Conservation (phyloP, 2,329 filamentous ascomycete genomes). For the Zymoseptoria ardabiliae region DNA sequence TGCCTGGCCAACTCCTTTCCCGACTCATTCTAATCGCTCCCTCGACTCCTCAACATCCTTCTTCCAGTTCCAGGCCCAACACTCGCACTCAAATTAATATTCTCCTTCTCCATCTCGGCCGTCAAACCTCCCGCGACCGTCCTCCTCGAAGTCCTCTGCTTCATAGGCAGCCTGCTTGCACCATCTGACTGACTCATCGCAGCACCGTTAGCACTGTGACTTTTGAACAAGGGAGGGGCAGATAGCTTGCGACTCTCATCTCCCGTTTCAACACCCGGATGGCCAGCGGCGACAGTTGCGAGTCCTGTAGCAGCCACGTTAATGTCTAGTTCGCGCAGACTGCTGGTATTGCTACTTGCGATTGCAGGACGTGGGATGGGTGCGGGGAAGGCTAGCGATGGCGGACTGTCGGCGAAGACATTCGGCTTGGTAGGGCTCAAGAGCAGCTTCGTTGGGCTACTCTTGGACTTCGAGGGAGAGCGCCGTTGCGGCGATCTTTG, state of each 20-base stretch:
- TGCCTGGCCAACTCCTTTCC: neutral
- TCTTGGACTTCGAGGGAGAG: conserved; percentile 18
- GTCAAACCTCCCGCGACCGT: conserved; percentile 32
- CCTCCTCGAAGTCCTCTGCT: conserved; percentile 31
- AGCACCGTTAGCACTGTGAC: conserved; percentile 33
- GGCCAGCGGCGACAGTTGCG: conserved; percentile 13
- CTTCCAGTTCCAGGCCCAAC: conserved; percentile 24
- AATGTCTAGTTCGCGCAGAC: conserved; percentile 43
- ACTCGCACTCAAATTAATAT: conserved; percentile 36
- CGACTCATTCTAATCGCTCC: conserved; percentile 10
- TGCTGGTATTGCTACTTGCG: conserved; percentile 22
- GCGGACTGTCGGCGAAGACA: conserved; percentile 29
- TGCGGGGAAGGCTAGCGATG: conserved; percentile 16
- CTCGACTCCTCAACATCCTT: conserved; percentile 40
- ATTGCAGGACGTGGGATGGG: conserved; percentile 22
- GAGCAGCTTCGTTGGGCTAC: conserved; percentile 24
- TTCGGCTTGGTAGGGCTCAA: conserved; percentile 27
- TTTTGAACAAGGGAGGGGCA: conserved; percentile 36
- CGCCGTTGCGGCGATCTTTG: conserved; percentile 23
- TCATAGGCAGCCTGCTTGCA: conserved; percentile 39
- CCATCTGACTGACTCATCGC: conserved; percentile 1
- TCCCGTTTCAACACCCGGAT: conserved; percentile 27
- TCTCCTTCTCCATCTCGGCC: conserved; percentile 27
- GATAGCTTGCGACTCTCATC: conserved; percentile 19
- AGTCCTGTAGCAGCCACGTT: conserved; percentile 26